Evolutionary conservation across 257 asterid genomes (phyloP).

Genomic region (Solanum sejunctum): DNA sequence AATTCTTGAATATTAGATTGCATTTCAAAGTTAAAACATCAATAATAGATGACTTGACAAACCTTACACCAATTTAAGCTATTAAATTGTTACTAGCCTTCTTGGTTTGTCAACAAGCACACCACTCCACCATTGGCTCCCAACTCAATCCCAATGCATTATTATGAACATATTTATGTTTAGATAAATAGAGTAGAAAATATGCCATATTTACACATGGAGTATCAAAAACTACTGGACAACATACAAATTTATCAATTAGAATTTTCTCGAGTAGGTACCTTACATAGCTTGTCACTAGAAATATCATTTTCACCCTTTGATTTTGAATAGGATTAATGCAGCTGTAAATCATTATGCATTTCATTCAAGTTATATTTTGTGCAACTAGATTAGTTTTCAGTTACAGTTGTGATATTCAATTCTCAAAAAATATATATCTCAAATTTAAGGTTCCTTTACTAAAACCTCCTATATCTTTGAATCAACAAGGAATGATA

Average conservation of each 20-base stretch:
- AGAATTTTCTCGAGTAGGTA: conserved; percentile 42
- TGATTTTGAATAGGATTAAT: conserved; percentile 29
- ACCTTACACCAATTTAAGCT: conserved; percentile 66
- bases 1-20: neutral
- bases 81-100: conserved; percentile 42
- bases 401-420: conserved; percentile 30
- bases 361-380: conserved; percentile 2
- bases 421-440: conserved; percentile 15
- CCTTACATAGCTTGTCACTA: conserved; percentile 20
- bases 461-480: conserved; percentile 39
- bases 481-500: conserved; percentile 43
- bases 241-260: conserved; percentile 40
- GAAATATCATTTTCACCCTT: conserved; percentile 7
- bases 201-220: neutral
- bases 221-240: conserved; percentile 51
- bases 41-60: neutral
- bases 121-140: conserved; percentile 99
- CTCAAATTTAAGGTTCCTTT: conserved; percentile 34
- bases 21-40: neutral
- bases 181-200: too few relatives aligned
- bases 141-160: conserved; percentile 72
- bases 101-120: conserved; percentile 59
- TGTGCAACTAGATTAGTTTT: conserved; percentile 24
- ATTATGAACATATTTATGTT: conserved; percentile 1
- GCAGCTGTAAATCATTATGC: neutral